Evolutionary conservation across 306 rosid genomes (phyloP).

Genomic region (Echinosophora koreensis): DNA sequence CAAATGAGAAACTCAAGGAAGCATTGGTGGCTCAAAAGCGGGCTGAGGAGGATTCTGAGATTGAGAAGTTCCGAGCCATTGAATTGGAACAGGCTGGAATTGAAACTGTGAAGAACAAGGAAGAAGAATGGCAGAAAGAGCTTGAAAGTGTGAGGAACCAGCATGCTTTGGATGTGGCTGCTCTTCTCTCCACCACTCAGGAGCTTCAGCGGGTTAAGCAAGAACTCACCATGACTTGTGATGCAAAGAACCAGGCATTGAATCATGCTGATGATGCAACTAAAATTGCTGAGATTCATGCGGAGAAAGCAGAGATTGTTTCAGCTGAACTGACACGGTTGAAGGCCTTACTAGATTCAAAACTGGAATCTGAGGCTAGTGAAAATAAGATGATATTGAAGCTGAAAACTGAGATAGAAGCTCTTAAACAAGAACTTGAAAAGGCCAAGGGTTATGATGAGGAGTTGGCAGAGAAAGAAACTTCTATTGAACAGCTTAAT

Average conservation of each 20-base stretch:
- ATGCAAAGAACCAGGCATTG: slow-evolving; percentile 91
- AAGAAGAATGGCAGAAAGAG: slow-evolving; percentile 86
- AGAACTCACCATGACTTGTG: slow-evolving; percentile 76
- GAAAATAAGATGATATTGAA: slow-evolving; percentile 64
- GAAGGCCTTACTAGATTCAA: slow-evolving; percentile 76
- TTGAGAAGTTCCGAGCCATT: slow-evolving; percentile 90
- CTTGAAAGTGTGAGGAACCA: slow-evolving; percentile 78
- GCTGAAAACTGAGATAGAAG: slow-evolving; percentile 70
- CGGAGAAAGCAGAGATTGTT: slow-evolving; percentile 75
- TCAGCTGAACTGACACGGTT: slow-evolving; percentile 72
- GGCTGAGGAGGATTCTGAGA: slow-evolving; percentile 89
- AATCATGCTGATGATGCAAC: slow-evolving; percentile 89
- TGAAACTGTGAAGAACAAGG: slow-evolving; percentile 83
- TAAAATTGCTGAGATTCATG: slow-evolving; percentile 88
- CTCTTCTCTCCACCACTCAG: slow-evolving; percentile 80
- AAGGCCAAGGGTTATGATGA: slow-evolving; percentile 59
- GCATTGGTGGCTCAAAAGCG: slow-evolving; percentile 84
- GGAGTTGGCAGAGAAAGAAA: slow-evolving; percentile 70
- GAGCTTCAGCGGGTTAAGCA: slow-evolving; percentile 88
- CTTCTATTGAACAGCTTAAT: slow-evolving; percentile 75
- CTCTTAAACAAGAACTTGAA: slow-evolving; percentile 73
- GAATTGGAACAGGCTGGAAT: slow-evolving; percentile 94
- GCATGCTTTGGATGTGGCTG: slow-evolving; percentile 79
- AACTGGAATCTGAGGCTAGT: slow-evolving; percentile 65
- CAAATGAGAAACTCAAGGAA: slow-evolving; percentile 81